phyloP scores from a whole-genome alignment of 2,329 filamentous ascomycete genomes.

The Stachybotrys elegans region DNA sequence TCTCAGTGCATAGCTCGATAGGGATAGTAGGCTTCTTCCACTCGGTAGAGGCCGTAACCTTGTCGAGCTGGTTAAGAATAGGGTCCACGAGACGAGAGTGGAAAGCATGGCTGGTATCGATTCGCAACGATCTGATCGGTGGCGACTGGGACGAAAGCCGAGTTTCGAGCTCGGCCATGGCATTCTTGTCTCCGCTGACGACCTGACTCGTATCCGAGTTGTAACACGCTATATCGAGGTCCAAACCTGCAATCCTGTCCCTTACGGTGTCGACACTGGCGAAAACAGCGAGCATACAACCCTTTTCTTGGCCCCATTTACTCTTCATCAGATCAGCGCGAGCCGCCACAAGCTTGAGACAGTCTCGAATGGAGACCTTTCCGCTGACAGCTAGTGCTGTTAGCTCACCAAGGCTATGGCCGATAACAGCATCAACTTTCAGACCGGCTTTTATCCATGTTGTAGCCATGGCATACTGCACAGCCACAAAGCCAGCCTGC shows the following conservation, averaged over 20 bases:
- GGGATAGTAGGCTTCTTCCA: neutral
- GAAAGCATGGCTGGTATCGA: neutral
- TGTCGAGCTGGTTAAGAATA: neutral
- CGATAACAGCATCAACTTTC: neutral
- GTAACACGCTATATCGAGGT: neutral
- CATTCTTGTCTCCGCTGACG: neutral
- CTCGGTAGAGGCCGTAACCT: neutral
- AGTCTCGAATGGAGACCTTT: neutral
- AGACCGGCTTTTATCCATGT: neutral
- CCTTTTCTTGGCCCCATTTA: neutral
- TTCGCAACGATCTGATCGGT: neutral
- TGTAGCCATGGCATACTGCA: neutral
- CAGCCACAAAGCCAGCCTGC: neutral
- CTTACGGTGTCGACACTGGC: neutral
- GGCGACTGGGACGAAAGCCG: neutral
- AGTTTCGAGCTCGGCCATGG: neutral
- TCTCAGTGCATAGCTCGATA: neutral
- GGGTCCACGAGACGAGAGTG: neutral
- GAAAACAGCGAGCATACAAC: neutral
- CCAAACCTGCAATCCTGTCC: neutral
- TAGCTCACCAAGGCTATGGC: constrained; percentile 1
- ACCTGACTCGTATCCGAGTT: neutral
- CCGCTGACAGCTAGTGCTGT: neutral
- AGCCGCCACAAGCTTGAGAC: neutral
- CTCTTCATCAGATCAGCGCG: neutral